Conservation (phyloP, 306 rosid species). For the Medicago ruthenica region DNA sequence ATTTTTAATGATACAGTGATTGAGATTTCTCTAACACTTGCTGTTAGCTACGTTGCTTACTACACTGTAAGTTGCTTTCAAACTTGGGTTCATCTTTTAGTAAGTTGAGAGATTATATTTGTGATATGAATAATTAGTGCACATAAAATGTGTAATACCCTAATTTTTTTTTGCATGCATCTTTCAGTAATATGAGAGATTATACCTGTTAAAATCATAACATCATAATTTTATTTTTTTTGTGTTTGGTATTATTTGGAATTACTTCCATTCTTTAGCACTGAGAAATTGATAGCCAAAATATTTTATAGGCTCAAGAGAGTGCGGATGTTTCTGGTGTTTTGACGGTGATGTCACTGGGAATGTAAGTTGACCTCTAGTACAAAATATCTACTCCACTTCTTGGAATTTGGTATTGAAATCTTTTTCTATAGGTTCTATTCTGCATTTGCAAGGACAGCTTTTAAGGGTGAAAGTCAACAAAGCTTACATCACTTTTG, state of each 20-base stretch:
- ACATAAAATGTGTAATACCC: not conserved
- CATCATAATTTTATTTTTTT: constrained; percentile 2
- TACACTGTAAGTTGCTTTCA: constrained; percentile 75
- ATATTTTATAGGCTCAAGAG: constrained; percentile 78
- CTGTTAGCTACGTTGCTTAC: constrained; percentile 90
- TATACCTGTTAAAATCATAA: constrained; percentile 15
- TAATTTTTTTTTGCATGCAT: constrained; percentile 13
- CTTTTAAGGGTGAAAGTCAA: constrained; percentile 97
- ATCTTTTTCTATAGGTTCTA: constrained; percentile 71
- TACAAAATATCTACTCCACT: constrained; percentile 26
- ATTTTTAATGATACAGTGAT: constrained; percentile 95
- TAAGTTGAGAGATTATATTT: constrained; percentile 34
- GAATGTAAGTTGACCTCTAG: constrained; percentile 74
- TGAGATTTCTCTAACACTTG: constrained; percentile 85
- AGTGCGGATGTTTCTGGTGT: constrained; percentile 82
- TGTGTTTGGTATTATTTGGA: constrained; percentile 29
- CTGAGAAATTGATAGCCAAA: constrained; percentile 37
- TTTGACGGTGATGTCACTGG: constrained; percentile 84
- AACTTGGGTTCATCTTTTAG: constrained; percentile 38
- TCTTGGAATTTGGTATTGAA: constrained; percentile 35
- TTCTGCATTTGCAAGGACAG: constrained; percentile 84
- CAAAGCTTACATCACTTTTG: constrained; percentile 96
- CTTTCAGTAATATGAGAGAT: constrained; percentile 30
- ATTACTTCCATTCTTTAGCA: constrained; percentile 30
- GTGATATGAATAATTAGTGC: constrained; percentile 15